A percentile compares a stretch with the other conserved stretches of the same genome.
These are phyloP conservation scores for Myotisia sp. DNA, from an alignment of 2,329 filamentous ascomycete species.

Conservation along the genomic window DNA sequence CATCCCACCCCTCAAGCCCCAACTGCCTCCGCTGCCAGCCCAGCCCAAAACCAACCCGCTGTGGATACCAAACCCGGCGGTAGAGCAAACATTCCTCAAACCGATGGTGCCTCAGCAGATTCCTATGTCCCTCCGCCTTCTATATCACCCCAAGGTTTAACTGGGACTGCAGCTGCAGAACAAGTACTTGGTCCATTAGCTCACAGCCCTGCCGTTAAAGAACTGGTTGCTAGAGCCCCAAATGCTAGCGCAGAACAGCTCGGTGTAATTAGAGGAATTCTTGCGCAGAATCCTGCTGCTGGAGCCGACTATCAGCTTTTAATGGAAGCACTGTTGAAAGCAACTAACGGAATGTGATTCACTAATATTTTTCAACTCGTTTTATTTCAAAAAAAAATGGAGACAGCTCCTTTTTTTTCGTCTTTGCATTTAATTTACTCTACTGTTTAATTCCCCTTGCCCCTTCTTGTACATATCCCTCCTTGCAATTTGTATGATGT, in stretches of 20 bases:
- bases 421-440: no score
- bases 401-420: no score
- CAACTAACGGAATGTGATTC: slow-evolving; percentile 22
- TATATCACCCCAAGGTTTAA: slow-evolving; percentile 16
- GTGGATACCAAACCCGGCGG: neutral
- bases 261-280: slow-evolving; percentile 54
- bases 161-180: slow-evolving; percentile 43
- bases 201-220: slow-evolving; percentile 50
- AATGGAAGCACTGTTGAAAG: slow-evolving; percentile 28
- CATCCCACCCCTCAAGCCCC: slow-evolving; percentile 29
- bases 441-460: no score
- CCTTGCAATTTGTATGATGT: no score
- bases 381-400: no score
- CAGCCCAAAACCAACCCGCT: neutral
- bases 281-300: slow-evolving; percentile 51
- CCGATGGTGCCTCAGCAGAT: neutral
- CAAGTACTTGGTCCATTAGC: slow-evolving; percentile 52
- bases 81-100: neutral
- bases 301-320: slow-evolving; percentile 41
- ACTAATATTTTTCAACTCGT: no score
- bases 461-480: no score
- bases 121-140: slow-evolving; percentile 15
- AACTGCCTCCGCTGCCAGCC: slow-evolving; percentile 16
- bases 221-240: slow-evolving; percentile 54
- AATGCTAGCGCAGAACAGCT: slow-evolving; percentile 59